phyloP scores from a whole-genome alignment of 2,329 filamentous ascomycete genomes.

The Trematosphaeria pertusa region DNA sequence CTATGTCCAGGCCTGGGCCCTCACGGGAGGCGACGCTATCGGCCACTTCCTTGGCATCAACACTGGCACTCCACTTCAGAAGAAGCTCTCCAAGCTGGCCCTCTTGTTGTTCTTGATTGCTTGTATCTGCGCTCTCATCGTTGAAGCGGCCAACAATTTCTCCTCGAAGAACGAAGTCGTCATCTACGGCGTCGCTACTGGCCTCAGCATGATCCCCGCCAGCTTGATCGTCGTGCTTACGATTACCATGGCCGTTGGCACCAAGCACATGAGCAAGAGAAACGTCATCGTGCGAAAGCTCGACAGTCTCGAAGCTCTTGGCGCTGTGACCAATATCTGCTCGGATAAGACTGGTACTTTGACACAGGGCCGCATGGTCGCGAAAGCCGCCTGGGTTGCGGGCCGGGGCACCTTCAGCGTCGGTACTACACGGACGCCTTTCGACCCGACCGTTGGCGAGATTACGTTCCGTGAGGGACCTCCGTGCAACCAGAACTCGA shows the following conservation, averaged over 20 bases:
- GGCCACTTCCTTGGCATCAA: slow-evolving; percentile 49
- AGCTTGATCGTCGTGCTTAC: slow-evolving; percentile 45
- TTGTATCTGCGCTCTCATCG: slow-evolving; percentile 43
- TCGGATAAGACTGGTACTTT: slow-evolving; percentile 43
- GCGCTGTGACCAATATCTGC: slow-evolving; percentile 45
- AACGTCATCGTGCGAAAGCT: slow-evolving; percentile 48
- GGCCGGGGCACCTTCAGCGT: slow-evolving; percentile 43
- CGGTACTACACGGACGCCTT: slow-evolving; percentile 35
- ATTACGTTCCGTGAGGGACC: slow-evolving; percentile 39
- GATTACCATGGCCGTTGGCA: slow-evolving; percentile 48
- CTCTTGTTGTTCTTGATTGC: slow-evolving; percentile 42
- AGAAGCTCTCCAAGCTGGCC: slow-evolving; percentile 44
- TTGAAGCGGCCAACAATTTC: slow-evolving; percentile 44
- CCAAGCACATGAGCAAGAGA: slow-evolving; percentile 43
- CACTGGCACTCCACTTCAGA: slow-evolving; percentile 46
- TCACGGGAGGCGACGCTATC: slow-evolving; percentile 53
- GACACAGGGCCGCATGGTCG: slow-evolving; percentile 46
- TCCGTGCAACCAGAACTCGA: slow-evolving; percentile 24
- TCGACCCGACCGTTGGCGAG: slow-evolving; percentile 40
- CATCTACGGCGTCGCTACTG: slow-evolving; percentile 47
- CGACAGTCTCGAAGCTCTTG: slow-evolving; percentile 45
- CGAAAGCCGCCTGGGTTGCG: slow-evolving; percentile 44
- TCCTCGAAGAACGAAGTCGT: slow-evolving; percentile 47
- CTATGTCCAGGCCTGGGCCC: slow-evolving; percentile 56
- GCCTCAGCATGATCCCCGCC: slow-evolving; percentile 47